phyloP scores from a whole-genome alignment of 441 rosid genomes.

The Jatropha podagrica region DNA sequence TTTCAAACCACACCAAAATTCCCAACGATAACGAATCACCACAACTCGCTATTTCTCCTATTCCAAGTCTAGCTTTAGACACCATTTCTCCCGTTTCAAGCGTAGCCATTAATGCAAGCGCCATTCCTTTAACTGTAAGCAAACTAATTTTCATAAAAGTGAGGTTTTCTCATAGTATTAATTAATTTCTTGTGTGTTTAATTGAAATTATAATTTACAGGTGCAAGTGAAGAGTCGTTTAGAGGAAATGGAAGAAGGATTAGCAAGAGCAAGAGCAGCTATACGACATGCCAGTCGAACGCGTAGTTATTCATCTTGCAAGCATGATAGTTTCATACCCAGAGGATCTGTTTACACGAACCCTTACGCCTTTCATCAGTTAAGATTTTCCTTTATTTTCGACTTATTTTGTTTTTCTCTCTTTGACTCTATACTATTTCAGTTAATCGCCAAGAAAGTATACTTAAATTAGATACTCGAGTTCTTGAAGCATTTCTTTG shows the following conservation, averaged over 20 bases:
- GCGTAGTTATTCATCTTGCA: background rate
- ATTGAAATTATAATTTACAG: background rate
- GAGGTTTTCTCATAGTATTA: too few relatives aligned
- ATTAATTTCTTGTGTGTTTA: too few relatives aligned
- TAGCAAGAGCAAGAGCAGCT: conserved; percentile 7
- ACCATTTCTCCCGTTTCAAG: too few relatives aligned
- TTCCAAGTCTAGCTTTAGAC: background rate
- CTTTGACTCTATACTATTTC: background rate
- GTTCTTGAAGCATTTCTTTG: too few relatives aligned
- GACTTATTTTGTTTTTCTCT: background rate
- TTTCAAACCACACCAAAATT: conserved; percentile 5
- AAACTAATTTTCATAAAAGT: too few relatives aligned
- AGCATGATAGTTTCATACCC: background rate
- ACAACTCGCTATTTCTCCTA: conserved; percentile 12
- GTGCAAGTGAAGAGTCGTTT: background rate
- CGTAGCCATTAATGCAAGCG: too few relatives aligned
- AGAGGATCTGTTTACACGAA: conserved; percentile 41
- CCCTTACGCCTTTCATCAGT: conserved; percentile 79
- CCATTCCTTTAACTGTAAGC: too few relatives aligned
- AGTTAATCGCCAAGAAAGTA: too few relatives aligned
- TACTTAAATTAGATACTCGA: too few relatives aligned
- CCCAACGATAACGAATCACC: conserved; percentile 4
- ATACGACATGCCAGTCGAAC: background rate
- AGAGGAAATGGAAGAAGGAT: background rate
- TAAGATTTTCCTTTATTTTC: conserved; percentile 35